Base-by-base conservation (phyloP, 2,329 filamentous ascomycete species). In the Aspergillus carbonarius region DNA sequence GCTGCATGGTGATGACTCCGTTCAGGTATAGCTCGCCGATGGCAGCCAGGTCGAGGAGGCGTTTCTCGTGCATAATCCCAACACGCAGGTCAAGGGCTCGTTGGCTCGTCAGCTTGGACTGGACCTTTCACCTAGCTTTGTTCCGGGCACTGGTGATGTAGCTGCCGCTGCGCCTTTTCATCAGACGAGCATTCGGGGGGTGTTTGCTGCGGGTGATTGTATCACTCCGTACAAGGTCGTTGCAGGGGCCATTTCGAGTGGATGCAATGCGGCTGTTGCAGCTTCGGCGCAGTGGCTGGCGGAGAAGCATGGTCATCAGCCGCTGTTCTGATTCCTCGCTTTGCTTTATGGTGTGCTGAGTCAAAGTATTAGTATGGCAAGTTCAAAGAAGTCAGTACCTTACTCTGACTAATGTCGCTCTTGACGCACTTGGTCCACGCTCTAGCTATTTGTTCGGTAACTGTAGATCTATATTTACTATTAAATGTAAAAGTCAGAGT, bases 151-250 rank as follows among this genome's bases (percentile, higher is more conserved):
- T 1, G 55, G 35, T 1, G 55, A 57, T 30, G n/a, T 52, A 9
- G 39, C 27, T n/a, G 55, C 48, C 1, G 13, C 7, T 3, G 23
- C 30, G 2, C 55, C 55, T 1, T 20, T 47, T 10, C 4, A 52
- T 6, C 47, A 57, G 69, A 84, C 82, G 3, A 82, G 69, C 54
- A 76, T 84, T 0, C 68, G 72, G 2, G 83, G 84, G 0, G 80
- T 83, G 2, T 85, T 82, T 71, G 83, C 82, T 0, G 81, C 75
- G 1, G 84, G 84, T 0, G 83, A 87, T 68, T 79, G 74, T 54
- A 68, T 68, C 3, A 70, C 70, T 5, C 57, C 56, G 30, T 48
- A 59, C 8, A 66, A 67, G 58, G 40, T 55, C 4, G 51, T 62
- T 17, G 35, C 54, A 4, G 48, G 55, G 5, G 57, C 55, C 1